A percentile compares a stretch with the other conserved stretches of the same genome.
Conservation (phyloP, 495 filamentous ascomycete species). For the Bryoglossum gracile region DNA sequence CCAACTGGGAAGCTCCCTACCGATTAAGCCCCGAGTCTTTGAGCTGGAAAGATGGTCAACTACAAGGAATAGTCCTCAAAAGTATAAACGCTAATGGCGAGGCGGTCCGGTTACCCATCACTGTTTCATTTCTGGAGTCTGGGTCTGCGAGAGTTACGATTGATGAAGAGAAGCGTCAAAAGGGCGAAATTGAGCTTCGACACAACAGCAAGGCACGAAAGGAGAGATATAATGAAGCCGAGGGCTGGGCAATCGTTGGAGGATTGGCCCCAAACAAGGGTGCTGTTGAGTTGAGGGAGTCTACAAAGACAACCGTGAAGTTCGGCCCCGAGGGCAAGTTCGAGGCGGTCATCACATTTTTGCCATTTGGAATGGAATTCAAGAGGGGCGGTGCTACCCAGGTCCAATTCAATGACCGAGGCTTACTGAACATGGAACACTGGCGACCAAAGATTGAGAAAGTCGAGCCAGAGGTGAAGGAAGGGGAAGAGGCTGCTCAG, state of each 20-base stretch:
- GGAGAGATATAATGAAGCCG: conserved; percentile 87
- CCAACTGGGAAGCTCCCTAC: conserved; percentile 76
- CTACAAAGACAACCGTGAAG: conserved; percentile 62
- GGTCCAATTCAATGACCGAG: conserved; percentile 79
- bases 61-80: conserved; percentile 75
- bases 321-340: conserved; percentile 74
- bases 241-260: conserved; percentile 79
- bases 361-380: conserved; percentile 80
- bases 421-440: conserved; percentile 86
- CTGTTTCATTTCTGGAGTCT: conserved; percentile 79
- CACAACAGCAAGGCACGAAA: conserved; percentile 80
- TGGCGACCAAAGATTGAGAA: conserved; percentile 86
- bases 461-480: conserved; percentile 35
- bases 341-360: conserved; percentile 73
- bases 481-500: conserved; percentile 36
- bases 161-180: conserved; percentile 84
- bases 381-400: conserved; percentile 75
- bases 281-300: conserved; percentile 50
- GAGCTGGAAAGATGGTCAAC: conserved; percentile 68
- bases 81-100: conserved; percentile 50
- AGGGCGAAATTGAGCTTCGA: conserved; percentile 80
- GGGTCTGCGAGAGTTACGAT: conserved; percentile 79
- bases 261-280: conserved; percentile 61
- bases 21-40: conserved; percentile 62
- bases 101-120: conserved; percentile 71